Base-by-base conservation (phyloP, 257 asterid species). In the Scutellaria minor region DNA sequence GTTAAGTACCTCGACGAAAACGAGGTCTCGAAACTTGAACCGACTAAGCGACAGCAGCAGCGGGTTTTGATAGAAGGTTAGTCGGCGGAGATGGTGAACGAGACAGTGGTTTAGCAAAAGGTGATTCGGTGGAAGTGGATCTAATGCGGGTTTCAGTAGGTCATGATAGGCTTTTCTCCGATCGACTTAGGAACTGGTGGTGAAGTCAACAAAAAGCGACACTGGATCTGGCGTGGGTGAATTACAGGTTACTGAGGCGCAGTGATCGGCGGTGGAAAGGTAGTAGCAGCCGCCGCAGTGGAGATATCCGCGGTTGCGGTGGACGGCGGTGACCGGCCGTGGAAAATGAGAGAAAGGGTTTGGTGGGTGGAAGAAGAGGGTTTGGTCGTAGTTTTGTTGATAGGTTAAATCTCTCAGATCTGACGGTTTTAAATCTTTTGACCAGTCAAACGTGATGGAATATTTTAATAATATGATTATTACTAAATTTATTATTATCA, bases 251-350 rank as follows among this genome's bases (percentile, higher is more conserved):
- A 31, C 8, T 15, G 60, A 27, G 61, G 53, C 57, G 65, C 66
- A 4, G 57, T 8, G 55, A 45, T 22, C 63, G 66, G 70, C 1
- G 6, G 2, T 6, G 60, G 5, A 59, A 35, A 0, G 4, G 41
- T 8, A 22, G 73, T 27, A 68, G 70, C 14, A 9, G 48, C 13
- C 14, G 58, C 53, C 54, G 48, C 51, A 46, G 24, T 5, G 8
- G 57, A 58, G 57, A 61, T 7, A 45, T 59, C 42, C 24, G n/a
- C 39, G 7, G 63, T 11, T 24, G 27, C 27, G 27, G 72, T 1
- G 9, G 7, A 63, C 77, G 83, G 54, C 80, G 78, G 76, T 60
- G 58, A 61, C 22, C 46, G 78, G 84, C 70, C 78, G 73, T 63
- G 78, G 56, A 35, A 27, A 51, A 68, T 10, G 70, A 47, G 75